Evolutionary conservation across 192 early-diverging fungal species (phyloP).

Genomic region (Martensiomyces pterosporus): DNA sequence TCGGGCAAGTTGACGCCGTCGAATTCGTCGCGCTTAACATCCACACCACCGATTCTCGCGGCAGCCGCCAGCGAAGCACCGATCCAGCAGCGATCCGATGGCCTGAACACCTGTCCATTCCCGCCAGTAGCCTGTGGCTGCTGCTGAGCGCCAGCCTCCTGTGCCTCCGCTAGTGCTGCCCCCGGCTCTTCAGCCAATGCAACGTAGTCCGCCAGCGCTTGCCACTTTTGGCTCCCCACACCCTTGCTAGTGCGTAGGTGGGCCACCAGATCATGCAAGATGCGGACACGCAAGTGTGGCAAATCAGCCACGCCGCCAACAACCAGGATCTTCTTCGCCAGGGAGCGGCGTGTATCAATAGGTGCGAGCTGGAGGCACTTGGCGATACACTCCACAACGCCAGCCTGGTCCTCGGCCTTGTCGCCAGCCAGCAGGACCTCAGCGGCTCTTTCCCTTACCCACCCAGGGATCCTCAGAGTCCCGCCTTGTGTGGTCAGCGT

Average conservation of each 20-base stretch:
- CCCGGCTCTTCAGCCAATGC: slow-evolving; percentile 56
- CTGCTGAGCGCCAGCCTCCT: too few species aligned
- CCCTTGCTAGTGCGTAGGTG: slow-evolving; percentile 45
- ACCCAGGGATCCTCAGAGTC: slow-evolving; percentile 62
- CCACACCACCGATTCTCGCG: slow-evolving; percentile 66
- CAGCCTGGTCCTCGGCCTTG: slow-evolving; percentile 54
- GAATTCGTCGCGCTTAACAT: slow-evolving; percentile 64
- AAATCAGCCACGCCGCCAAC: slow-evolving; percentile 75
- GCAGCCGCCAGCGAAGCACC: slow-evolving; percentile 77
- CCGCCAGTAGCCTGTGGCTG: slow-evolving; percentile 1
- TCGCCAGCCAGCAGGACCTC: slow-evolving; percentile 81
- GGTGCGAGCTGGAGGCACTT: slow-evolving; percentile 57
- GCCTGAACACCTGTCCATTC: slow-evolving; percentile 59
- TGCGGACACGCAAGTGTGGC: slow-evolving; percentile 61
- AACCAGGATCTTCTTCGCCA: slow-evolving; percentile 64
- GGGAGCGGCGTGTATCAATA: slow-evolving; percentile 63
- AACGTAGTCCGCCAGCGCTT: slow-evolving; percentile 48
- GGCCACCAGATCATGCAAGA: slow-evolving; percentile 59
- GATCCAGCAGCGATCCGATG: slow-evolving; percentile 74
- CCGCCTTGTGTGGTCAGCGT: slow-evolving; percentile 49
- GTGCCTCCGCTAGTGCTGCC: too few species aligned
- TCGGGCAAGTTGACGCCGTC: slow-evolving; percentile 57
- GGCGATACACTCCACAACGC: slow-evolving; percentile 55
- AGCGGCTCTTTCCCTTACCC: slow-evolving; percentile 77
- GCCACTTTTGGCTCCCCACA: too few species aligned